phyloP scores from a whole-genome alignment of 2,329 filamentous ascomycete genomes.

The Westerdykella ornata region DNA sequence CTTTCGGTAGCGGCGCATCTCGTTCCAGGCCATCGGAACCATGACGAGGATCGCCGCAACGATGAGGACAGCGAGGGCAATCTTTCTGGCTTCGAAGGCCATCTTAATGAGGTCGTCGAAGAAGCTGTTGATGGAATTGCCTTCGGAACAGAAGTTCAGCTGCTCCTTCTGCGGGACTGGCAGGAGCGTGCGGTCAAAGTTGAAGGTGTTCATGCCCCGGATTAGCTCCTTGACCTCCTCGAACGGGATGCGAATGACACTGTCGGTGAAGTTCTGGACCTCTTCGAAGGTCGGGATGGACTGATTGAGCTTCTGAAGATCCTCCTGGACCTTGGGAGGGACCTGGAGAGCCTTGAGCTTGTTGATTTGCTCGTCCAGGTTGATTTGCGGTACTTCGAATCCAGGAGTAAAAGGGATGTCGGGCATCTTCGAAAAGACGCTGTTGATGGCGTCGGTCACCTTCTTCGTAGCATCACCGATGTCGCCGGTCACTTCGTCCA shows the following conservation, averaged over 20 bases:
- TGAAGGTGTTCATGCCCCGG: conserved; percentile 65
- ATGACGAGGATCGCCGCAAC: conserved; percentile 66
- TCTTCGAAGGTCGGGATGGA: conserved; percentile 77
- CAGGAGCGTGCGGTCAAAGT: conserved; percentile 70
- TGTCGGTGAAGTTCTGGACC: conserved; percentile 73
- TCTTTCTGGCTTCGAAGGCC: conserved; percentile 61
- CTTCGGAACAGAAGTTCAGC: conserved; percentile 81
- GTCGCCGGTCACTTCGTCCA: conserved; percentile 53
- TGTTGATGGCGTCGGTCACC: conserved; percentile 34
- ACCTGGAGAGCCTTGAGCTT: conserved; percentile 65
- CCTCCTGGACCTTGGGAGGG: conserved; percentile 59
- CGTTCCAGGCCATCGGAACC: conserved; percentile 70
- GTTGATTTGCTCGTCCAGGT: conserved; percentile 59
- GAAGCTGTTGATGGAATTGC: conserved; percentile 74
- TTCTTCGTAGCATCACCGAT: conserved; percentile 37
- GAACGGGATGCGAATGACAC: conserved; percentile 71
- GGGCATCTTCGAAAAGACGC: conserved; percentile 37
- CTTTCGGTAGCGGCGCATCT: conserved; percentile 68
- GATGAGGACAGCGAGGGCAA: conserved; percentile 69
- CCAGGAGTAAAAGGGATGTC: conserved; percentile 36
- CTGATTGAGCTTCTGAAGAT: conserved; percentile 64
- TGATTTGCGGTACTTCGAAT: conserved; percentile 48
- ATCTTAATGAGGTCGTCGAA: conserved; percentile 66
- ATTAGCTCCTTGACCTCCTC: conserved; percentile 69
- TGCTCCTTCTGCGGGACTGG: conserved; percentile 76